Evolutionary conservation across 2,329 filamentous ascomycete genomes (phyloP), one percentile per base, ranked within the genome.

Genomic region (Hortaea werneckii): DNA sequence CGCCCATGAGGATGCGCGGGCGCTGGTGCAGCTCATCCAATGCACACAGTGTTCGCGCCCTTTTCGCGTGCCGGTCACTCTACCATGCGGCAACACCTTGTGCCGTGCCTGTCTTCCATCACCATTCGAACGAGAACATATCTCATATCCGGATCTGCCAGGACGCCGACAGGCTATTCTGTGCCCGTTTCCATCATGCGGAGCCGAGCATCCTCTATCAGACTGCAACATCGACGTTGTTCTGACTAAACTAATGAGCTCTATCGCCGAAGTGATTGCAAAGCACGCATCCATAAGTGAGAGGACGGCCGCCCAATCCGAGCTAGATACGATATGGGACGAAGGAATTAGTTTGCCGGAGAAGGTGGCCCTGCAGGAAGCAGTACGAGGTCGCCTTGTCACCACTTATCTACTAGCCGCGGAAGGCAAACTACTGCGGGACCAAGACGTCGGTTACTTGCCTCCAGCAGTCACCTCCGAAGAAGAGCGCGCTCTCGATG

Each of bases 191-290:
- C 48, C 63, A 6, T 72, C 73, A 2, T 94, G 87, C 56, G 66
- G 65, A 10, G 74, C 74, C 49, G 83, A 88, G 46, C 89, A 95
- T 66, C 81, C 87, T 0, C 59, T 82, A 12, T 83, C 75, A 3
- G 88, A 94, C 58, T 94, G 86, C 65, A 78, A 75, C 40, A 67
- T 82, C 6, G 87, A 95, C 67, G 83, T 94, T 34, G 80, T 82
- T 1, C 65, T 94, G 49, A 79, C 77, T 44, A 92, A 87, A 58
- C 69, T 85, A n/a, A 70, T 85, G 54, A 74, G 79, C 12, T 65
- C 77, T 10, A 70, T 86, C 43, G 73, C 73, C 43, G 63, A 70
- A 11, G 75, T 77, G 44, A 66, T 87, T 12, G 60, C 62, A 11
- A 59, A 60, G 43, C 65, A 68, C 47, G 61, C 54, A 27, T 59